Evolutionary conservation across 805 yeast genomes (phyloP).

Genomic region (Jamesozyma rosinii): DNA sequence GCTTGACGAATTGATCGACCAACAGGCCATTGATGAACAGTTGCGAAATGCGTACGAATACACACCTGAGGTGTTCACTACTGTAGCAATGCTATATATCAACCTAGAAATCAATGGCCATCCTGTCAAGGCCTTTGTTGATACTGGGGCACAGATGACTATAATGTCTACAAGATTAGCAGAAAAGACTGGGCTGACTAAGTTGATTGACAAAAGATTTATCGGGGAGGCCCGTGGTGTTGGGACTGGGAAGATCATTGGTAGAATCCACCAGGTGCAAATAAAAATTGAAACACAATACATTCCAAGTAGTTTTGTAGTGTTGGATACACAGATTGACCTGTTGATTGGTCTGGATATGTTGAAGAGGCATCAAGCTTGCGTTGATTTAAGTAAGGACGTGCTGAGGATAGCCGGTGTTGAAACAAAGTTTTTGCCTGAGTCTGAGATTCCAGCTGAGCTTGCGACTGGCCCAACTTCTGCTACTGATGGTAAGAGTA

Average conservation of each 20-base stretch:
- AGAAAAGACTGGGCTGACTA: conserved; percentile 55
- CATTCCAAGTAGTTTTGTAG: conserved; percentile 61
- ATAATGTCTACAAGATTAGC: conserved; percentile 74
- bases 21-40: conserved; percentile 71
- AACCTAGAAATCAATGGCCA: conserved; percentile 68
- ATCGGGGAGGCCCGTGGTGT: conserved; percentile 85
- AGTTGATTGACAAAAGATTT: conserved; percentile 71
- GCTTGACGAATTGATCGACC: conserved; percentile 58
- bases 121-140: conserved; percentile 86
- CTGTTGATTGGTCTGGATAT: conserved; percentile 81
- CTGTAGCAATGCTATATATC: conserved; percentile 77
- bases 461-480: conserved; percentile 2
- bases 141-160: conserved; percentile 90
- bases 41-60: conserved; percentile 71
- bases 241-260: conserved; percentile 69
- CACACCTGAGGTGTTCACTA: conserved; percentile 82
- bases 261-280: conserved; percentile 83
- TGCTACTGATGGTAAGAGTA: neutral
- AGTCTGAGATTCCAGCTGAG: conserved; percentile 52
- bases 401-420: conserved; percentile 62
- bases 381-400: conserved; percentile 61
- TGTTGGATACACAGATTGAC: conserved; percentile 55
- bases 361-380: conserved; percentile 81
- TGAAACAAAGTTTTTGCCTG: conserved; percentile 63
- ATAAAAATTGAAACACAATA: conserved; percentile 59